These are phyloP conservation scores for Suillus spraguei DNA, from an alignment of 768 basidiomycete species.

Conservation along the genomic window DNA sequence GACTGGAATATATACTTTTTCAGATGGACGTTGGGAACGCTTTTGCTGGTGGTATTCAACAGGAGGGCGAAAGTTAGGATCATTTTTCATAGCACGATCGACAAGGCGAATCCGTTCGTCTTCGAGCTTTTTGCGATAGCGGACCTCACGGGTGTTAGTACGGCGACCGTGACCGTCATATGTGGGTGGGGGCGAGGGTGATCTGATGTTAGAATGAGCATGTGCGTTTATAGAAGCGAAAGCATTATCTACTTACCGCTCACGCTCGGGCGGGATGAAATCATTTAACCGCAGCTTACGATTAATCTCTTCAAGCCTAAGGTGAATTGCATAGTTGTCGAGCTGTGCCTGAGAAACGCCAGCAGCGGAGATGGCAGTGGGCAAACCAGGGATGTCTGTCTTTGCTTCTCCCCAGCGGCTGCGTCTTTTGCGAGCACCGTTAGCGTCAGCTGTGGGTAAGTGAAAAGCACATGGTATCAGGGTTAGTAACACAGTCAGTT, in stretches of 20 bases:
- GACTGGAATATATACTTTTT: constrained; percentile 99
- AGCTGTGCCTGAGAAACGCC: constrained; percentile 96
- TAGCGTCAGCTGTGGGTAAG: constrained; percentile 68
- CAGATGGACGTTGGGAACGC: constrained; percentile 89
- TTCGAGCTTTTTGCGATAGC: constrained; percentile 94
- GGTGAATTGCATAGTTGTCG: constrained; percentile 96
- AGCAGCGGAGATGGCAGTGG: constrained; percentile 90
- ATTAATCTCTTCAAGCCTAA: constrained; percentile 97
- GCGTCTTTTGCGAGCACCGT: constrained; percentile 90
- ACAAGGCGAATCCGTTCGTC: constrained; percentile 92
- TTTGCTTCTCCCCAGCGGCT: constrained; percentile 98
- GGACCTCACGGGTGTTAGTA: constrained; percentile 98
- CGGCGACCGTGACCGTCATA: constrained; percentile 98
- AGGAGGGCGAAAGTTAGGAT: constrained; percentile 97
- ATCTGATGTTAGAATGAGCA: constrained; percentile 48
- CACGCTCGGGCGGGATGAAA: constrained; percentile 92
- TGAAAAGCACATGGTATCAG: constrained; percentile 43
- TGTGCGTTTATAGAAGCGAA: not conserved
- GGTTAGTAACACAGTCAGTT: constrained; percentile 56
- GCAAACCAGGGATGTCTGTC: constrained; percentile 88
- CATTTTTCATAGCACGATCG: constrained; percentile 95
- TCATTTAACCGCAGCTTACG: constrained; percentile 92
- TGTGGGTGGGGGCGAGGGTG: constrained; percentile 94
- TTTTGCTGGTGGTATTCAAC: constrained; percentile 96
- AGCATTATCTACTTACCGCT: constrained; percentile 58